A percentile compares a stretch with the other conserved stretches of the same genome.
These are phyloP conservation scores for Xanthoceras sorbifolium DNA, from an alignment of 345 rosid genomes.

Conservation along the genomic window DNA sequence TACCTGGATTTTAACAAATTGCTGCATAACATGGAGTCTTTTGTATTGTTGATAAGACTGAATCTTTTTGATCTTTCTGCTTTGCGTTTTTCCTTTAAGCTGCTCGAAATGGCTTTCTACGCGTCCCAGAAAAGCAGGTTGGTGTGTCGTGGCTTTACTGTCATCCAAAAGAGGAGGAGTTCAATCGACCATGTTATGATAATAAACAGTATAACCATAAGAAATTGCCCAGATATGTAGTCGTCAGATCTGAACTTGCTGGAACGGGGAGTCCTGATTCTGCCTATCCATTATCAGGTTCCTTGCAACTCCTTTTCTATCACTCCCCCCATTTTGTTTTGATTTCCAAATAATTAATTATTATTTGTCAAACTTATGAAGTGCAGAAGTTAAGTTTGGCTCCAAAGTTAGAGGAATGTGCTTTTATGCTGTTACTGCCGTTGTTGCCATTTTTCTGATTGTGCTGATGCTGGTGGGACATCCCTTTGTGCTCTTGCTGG, in stretches of 20 bases:
- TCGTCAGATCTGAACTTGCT: constrained; percentile 64
- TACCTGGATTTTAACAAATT: not conserved
- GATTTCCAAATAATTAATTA: constrained; percentile 10
- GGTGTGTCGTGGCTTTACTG: constrained; percentile 27
- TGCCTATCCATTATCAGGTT: constrained; percentile 60
- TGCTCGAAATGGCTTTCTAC: constrained; percentile 31
- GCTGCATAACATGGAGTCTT: not conserved
- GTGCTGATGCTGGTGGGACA: constrained; percentile 68
- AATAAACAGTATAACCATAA: constrained; percentile 30
- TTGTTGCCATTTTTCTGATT: constrained; percentile 62
- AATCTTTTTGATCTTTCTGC: constrained; percentile 9
- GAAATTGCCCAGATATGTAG: constrained; percentile 32
- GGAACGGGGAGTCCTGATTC: constrained; percentile 56
- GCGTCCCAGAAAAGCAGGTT: constrained; percentile 32
- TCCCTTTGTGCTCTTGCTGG: constrained; percentile 76
- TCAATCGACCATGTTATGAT: constrained; percentile 26
- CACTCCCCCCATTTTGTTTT: not conserved
- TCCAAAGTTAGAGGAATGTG: constrained; percentile 78
- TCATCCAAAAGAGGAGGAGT: constrained; percentile 28
- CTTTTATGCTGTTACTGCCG: constrained; percentile 63
- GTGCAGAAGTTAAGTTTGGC: constrained; percentile 58
- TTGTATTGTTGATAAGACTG: not conserved
- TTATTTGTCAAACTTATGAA: constrained; percentile 27
- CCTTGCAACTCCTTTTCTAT: constrained; percentile 9
- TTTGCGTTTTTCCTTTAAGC: constrained; percentile 33